Percentiles rank a stretch among this genome's conserved stretches.
Evolutionary conservation across 78 protist genomes (phyloP).

Genomic region (Pigoraptor vietnamica): DNA sequence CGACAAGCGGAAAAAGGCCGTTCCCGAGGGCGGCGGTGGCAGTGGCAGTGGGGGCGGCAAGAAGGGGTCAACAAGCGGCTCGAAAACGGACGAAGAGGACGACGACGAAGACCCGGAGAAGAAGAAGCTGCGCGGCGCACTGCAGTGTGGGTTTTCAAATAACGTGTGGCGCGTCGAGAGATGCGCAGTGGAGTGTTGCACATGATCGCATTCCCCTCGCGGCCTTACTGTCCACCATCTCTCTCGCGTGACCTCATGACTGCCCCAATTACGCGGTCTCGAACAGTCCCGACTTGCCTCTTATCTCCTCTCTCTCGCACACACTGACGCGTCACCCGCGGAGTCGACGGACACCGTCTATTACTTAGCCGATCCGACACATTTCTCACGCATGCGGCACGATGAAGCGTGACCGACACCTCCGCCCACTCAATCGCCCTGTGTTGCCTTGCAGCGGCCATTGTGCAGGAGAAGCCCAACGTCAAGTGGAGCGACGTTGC

Average conservation of each 20-base stretch:
- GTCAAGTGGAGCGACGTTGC: conserved; percentile 96
- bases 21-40: not conserved
- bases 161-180: not conserved
- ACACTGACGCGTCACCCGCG: too few relatives aligned
- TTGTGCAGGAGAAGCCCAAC: conserved; percentile 92
- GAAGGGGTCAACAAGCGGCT: not conserved
- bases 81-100: conserved; percentile 46
- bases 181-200: too few relatives aligned
- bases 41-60: not conserved
- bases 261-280: too few relatives aligned
- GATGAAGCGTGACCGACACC: too few relatives aligned
- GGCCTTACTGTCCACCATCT: too few relatives aligned
- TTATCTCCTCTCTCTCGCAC: too few relatives aligned
- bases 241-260: too few relatives aligned
- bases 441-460: conserved; percentile 20
- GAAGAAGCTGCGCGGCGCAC: conserved; percentile 1
- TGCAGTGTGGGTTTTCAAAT: not conserved
- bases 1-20: conserved; percentile 9
- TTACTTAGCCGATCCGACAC: not conserved
- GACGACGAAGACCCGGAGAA: conserved; percentile 56
- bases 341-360: too few relatives aligned
- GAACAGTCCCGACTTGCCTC: too few relatives aligned
- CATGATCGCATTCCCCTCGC: too few relatives aligned
- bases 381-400: not conserved
- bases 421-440: too few relatives aligned